phyloP scores from a whole-genome alignment of 1,284 basidiomycete genomes.

The Malassezia cuniculi region DNA sequence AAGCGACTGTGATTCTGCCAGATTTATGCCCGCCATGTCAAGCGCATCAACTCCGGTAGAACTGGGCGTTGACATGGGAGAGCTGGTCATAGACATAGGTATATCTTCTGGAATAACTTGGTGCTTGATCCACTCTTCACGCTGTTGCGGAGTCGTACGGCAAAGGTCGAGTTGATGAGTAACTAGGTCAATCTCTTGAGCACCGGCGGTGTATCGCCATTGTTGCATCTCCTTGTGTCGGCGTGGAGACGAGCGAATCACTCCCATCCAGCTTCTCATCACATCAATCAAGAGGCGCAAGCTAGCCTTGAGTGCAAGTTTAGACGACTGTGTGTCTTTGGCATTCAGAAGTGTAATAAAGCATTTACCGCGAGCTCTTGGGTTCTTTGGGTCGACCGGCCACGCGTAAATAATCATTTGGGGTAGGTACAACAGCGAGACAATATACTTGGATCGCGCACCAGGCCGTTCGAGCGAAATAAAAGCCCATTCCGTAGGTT shows the following conservation, averaged over 20 bases:
- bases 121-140: slow-evolving; percentile 2
- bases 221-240: not conserved
- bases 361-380: slow-evolving; percentile 2
- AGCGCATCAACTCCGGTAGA: not conserved
- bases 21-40: no score
- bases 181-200: slow-evolving; percentile 1
- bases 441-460: slow-evolving; percentile 4
- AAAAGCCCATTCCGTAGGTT: slow-evolving; percentile 7
- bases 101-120: slow-evolving; percentile 6
- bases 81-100: slow-evolving; percentile 4
- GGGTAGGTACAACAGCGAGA: slow-evolving; percentile 7
- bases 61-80: not conserved
- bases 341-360: slow-evolving; percentile 1
- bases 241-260: not conserved
- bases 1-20: no score
- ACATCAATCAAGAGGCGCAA: slow-evolving; percentile 8
- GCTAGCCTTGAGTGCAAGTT: slow-evolving; percentile 1
- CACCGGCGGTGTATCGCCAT: not conserved
- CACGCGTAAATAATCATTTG: slow-evolving; percentile 8
- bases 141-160: not conserved
- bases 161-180: not conserved
- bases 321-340: not conserved
- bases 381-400: slow-evolving; percentile 8
- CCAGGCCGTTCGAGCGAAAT: slow-evolving; percentile 5
- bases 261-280: slow-evolving; percentile 8